A percentile compares a stretch with the other conserved stretches of the same genome.
Conservation (phyloP, 148 eudicot species). For the Silene conica region DNA sequence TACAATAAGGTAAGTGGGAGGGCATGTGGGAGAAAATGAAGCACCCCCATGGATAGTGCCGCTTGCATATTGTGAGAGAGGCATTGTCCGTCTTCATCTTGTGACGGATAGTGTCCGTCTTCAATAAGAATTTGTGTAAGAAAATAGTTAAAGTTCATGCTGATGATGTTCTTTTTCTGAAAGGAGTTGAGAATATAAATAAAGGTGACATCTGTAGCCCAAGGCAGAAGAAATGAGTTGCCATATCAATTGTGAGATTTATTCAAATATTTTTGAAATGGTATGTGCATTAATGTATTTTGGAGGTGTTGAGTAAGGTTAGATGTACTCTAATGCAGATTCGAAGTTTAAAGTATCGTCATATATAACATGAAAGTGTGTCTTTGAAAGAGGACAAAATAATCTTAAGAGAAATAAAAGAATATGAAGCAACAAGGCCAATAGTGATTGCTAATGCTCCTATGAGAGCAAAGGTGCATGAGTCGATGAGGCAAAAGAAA, state of each 20-base stretch:
- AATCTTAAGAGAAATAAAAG: conserved; percentile 64
- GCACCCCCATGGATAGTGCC: too few relatives aligned
- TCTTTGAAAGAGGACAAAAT: conserved; percentile 74
- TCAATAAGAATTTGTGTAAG: too few relatives aligned
- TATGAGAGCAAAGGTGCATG: conserved; percentile 59
- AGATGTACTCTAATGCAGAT: conserved; percentile 41
- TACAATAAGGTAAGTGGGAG: too few relatives aligned
- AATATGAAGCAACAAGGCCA: conserved; percentile 62
- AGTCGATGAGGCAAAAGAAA: conserved; percentile 63
- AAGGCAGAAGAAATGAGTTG: conserved; percentile 45
- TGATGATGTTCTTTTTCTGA: too few relatives aligned
- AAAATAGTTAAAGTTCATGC: too few relatives aligned
- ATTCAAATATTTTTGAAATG: background rate
- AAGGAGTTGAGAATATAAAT: too few relatives aligned
- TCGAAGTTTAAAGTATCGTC: conserved; percentile 54
- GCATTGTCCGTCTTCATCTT: too few relatives aligned
- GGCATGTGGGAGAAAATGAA: too few relatives aligned
- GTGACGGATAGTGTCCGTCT: too few relatives aligned
- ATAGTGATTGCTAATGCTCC: conserved; percentile 71
- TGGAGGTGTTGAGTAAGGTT: background rate
- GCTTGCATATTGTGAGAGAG: too few relatives aligned
- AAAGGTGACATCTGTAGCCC: conserved; percentile 55
- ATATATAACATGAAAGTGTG: conserved; percentile 71
- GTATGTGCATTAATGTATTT: background rate
- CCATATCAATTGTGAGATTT: conserved; percentile 55